Evolutionary conservation across 176 grass and related monocot species (phyloP), one percentile per base, ranked within the genome.

Genomic region (Aechmea fasciata): DNA sequence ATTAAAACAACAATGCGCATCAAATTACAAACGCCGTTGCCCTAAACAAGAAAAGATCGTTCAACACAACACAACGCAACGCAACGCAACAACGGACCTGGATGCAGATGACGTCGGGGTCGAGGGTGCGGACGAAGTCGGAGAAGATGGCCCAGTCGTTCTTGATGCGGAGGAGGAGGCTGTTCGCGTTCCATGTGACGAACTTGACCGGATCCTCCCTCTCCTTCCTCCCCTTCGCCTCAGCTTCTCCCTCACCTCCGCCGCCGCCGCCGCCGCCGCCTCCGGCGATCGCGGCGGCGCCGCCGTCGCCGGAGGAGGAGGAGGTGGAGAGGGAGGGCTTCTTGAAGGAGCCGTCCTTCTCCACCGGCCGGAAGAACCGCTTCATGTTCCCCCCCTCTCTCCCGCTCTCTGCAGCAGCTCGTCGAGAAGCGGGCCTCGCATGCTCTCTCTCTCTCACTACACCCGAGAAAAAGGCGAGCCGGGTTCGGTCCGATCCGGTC

Each of bases 121-220:
- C 86, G 62, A 97, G 26, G 65, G 70, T 79, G 57, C 77, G 14
- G 70, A 92, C 81, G 81, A 97, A 82, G 71, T 80, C 57, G 1
- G 79, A 87, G 83, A 97, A 87, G 50, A 83, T 71, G 28, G 86
- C n/a, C 89, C 85, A 97, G 86, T 90, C 82, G 88, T 79, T 87
- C 81, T 92, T 96, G 55, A 86, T 86, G 47, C 93, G 85, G 68
- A 97, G 88, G 64, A 92, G 93, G 51, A 97, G 79, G 68, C 89
- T 92, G 84, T 92, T 97, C 68, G 89, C 89, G 68, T 97, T 97
- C 89, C 93, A 97, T 1, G 93, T 92, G 20, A 97, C 64, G 72
- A 92, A 90, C 71, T 69, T 92, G 8, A 80, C 70, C 12, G 92
- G 92, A 23, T 23, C 20, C 73, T 23, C 12, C 73, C 33, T 3